These are phyloP conservation scores for Dichotomopilus funicola DNA, from an alignment of 2,329 filamentous ascomycete genomes.

Conservation along the genomic window DNA sequence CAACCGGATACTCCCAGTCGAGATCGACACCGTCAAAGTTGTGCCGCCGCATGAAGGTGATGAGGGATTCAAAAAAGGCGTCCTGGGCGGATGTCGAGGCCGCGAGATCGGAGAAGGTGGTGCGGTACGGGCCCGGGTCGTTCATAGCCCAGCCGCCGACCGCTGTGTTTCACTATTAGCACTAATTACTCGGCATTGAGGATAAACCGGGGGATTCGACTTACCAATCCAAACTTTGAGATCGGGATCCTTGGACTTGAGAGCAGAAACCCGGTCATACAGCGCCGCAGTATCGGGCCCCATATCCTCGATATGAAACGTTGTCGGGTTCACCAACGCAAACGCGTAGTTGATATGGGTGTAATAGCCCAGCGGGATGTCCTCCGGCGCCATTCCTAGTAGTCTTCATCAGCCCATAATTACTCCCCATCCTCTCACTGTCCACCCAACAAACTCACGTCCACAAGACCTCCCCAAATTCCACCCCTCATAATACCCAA, in stretches of 20 bases:
- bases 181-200: too few species aligned
- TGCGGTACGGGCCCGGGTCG: neutral
- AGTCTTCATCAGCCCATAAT: neutral
- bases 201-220: neutral
- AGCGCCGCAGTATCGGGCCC: neutral
- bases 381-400: neutral
- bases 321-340: neutral
- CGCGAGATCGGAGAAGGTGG: neutral
- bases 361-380: neutral
- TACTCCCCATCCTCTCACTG: too few species aligned
- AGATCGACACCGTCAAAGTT: conserved; percentile 4
- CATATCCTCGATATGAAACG: neutral
- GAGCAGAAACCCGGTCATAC: neutral
- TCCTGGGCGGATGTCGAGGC: neutral
- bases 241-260: neutral
- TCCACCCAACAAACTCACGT: neutral
- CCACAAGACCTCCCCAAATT: neutral
- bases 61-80: neutral
- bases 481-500: conserved; percentile 4
- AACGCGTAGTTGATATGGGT: conserved; percentile 5
- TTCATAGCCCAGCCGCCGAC: conserved; percentile 2
- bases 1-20: conserved; percentile 2
- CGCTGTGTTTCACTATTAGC: neutral
- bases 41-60: neutral
- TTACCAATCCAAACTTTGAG: conserved; percentile 3